Percentiles rank a stretch among this genome's conserved stretches.
phyloP scores from a whole-genome alignment of 495 filamentous ascomycete species.

The Penicillium tannophilum region DNA sequence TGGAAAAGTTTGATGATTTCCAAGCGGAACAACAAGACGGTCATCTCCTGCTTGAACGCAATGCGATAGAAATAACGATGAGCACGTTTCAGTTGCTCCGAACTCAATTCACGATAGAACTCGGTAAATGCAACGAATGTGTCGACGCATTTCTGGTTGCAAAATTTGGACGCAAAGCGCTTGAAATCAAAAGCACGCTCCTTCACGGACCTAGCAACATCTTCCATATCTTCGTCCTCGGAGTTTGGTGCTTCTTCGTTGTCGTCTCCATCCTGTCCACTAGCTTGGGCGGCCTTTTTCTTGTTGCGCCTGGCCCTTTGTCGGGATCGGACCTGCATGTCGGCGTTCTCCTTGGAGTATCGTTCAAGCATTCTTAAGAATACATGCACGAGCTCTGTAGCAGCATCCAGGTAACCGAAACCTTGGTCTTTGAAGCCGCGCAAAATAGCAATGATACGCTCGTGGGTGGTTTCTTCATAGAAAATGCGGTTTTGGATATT shows the following conservation, averaged over 20 bases:
- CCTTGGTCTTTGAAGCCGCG: conserved; percentile 89
- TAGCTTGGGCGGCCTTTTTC: conserved; percentile 51
- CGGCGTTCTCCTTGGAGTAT: conserved; percentile 91
- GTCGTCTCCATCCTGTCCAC: conserved; percentile 33
- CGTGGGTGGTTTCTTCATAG: conserved; percentile 94
- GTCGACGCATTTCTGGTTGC: conserved; percentile 81
- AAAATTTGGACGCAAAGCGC: conserved; percentile 77
- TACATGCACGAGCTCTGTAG: conserved; percentile 87
- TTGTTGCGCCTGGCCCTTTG: conserved; percentile 68
- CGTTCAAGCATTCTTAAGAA: conserved; percentile 90
- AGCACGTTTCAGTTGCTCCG: conserved; percentile 83
- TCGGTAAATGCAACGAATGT: conserved; percentile 81
- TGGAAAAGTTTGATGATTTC: conserved; percentile 90
- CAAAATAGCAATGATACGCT: conserved; percentile 75
- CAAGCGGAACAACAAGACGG: conserved; percentile 82
- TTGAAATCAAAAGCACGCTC: conserved; percentile 96
- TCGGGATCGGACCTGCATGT: conserved; percentile 86
- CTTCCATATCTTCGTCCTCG: conserved; percentile 72
- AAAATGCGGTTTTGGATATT: conserved; percentile 97
- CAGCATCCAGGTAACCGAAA: conserved; percentile 89
- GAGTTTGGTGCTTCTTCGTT: conserved; percentile 62
- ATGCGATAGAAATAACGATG: conserved; percentile 95
- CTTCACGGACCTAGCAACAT: conserved; percentile 65
- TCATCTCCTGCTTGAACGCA: conserved; percentile 91
- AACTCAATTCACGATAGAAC: conserved; percentile 80